Conservation (phyloP, 208 protist species). For the Leishmania tarentolae region DNA sequence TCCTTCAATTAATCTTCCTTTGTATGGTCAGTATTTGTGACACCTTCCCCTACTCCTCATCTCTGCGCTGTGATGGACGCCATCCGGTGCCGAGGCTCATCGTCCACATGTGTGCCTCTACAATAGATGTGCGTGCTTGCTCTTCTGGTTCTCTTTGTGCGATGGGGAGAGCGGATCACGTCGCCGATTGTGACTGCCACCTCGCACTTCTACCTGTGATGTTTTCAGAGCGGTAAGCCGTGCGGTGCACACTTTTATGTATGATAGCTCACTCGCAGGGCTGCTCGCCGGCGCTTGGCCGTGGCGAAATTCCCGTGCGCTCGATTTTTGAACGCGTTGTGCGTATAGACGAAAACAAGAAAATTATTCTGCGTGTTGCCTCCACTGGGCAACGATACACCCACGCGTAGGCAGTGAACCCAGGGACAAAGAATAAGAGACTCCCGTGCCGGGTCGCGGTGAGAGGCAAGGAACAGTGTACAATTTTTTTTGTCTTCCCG, state of each 20-base stretch:
- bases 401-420: background rate
- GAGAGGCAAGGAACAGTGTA: background rate
- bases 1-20: no score
- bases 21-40: background rate
- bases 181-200: background rate
- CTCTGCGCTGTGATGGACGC: background rate
- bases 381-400: background rate
- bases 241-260: background rate
- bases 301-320: background rate
- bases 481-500: background rate
- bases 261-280: background rate
- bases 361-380: no score
- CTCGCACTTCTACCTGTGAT: background rate
- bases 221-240: background rate
- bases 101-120: background rate
- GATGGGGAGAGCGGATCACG: background rate
- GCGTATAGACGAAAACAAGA: no score
- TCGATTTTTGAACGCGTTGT: no score
- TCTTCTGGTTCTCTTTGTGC: background rate
- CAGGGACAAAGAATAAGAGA: background rate
- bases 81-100: background rate
- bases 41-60: background rate
- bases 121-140: background rate
- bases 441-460: background rate
- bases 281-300: background rate